Evolutionary conservation across 2,329 filamentous ascomycete species (phyloP), one percentile per base, ranked within the genome.

Genomic region (Colletotrichum phormii): DNA sequence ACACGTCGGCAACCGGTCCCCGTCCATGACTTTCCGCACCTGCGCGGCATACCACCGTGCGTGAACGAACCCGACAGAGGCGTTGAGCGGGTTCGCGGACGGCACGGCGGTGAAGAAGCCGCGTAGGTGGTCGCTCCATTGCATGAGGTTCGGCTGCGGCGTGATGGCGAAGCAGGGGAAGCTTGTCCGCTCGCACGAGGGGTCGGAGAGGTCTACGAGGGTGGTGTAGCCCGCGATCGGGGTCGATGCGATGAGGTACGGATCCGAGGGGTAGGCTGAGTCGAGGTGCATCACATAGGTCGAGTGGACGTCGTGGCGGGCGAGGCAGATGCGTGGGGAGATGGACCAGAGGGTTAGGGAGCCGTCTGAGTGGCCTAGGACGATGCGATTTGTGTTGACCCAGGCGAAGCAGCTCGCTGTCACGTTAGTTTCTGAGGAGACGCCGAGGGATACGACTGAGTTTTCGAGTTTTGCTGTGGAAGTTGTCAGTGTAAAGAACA

Each of bases 291-390:
- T 83, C 4, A 91, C 82, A 65, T 84, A 81, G 61, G 85, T 89
- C 72, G 86, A 85, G 76, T 91, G 89, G n/a, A 87, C 82, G 5
- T 86, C 83, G 61, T 88, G 85, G 2, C 89, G 85, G 54, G 86
- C 85, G 33, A 91, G 81, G 63, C 89, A 80, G 31, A 82, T 79
- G 57, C 78, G 80, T 1, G 89, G 89, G 51, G 82, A 82, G 54
- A 91, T 76, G 12, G 89, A 90, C 89, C 89, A 91, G 12, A 90
- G 80, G 24, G 84, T 84, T 46, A 91, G 81, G 24, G 86, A 88
- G 37, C 89, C 89, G 72, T 91, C 89, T 0, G 84, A 85, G 77
- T 90, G 88, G 61, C 88, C 89, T 35, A 89, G 80, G 0, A 84
- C 87, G 51, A 91, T 80, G 26, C 88, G 86, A 76, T 90, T 90